These are phyloP conservation scores for Panaeolus papilionaceus DNA, from an alignment of 768 basidiomycete genomes.

Conservation along the genomic window DNA sequence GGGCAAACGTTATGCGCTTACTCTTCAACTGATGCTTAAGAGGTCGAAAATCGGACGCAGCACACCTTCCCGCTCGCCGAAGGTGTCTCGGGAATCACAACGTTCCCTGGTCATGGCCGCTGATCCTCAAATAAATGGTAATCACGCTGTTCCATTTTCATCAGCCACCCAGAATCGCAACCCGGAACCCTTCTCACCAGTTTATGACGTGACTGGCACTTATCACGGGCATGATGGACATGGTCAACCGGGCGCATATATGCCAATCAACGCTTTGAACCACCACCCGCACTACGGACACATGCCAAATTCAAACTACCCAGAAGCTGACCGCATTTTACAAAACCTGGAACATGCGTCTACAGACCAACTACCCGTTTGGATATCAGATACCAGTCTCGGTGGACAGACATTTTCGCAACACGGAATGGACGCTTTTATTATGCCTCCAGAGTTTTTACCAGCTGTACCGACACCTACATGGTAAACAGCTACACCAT, in stretches of 20 bases:
- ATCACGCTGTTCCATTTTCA: slow-evolving; percentile 31
- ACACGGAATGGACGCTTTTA: slow-evolving; percentile 86
- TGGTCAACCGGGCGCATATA: slow-evolving; percentile 16
- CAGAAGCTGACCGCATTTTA: slow-evolving; percentile 74
- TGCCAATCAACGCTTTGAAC: slow-evolving; percentile 26
- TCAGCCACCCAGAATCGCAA: slow-evolving; percentile 43
- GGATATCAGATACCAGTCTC: slow-evolving; percentile 85
- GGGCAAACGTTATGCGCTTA: slow-evolving; percentile 91
- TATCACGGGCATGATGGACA: slow-evolving; percentile 29
- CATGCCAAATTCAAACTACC: slow-evolving; percentile 33
- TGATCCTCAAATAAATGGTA: slow-evolving; percentile 41
- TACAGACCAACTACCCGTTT: slow-evolving; percentile 80
- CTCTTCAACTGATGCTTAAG: slow-evolving; percentile 89
- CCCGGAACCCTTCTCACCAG: slow-evolving; percentile 61
- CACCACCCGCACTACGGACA: slow-evolving; percentile 36
- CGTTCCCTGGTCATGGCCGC: slow-evolving; percentile 53
- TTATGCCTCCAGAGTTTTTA: slow-evolving; percentile 77
- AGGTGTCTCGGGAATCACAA: slow-evolving; percentile 59
- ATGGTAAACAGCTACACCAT: slow-evolving; percentile 53
- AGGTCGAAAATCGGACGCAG: slow-evolving; percentile 67
- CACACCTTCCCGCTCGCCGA: slow-evolving; percentile 67
- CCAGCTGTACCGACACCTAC: slow-evolving; percentile 71
- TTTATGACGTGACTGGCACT: slow-evolving; percentile 52
- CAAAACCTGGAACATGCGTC: slow-evolving; percentile 75
- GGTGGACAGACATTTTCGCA: slow-evolving; percentile 80